Base-by-base conservation (phyloP, 148 eudicot genomes). In the Fagopyrum esculentum region DNA sequence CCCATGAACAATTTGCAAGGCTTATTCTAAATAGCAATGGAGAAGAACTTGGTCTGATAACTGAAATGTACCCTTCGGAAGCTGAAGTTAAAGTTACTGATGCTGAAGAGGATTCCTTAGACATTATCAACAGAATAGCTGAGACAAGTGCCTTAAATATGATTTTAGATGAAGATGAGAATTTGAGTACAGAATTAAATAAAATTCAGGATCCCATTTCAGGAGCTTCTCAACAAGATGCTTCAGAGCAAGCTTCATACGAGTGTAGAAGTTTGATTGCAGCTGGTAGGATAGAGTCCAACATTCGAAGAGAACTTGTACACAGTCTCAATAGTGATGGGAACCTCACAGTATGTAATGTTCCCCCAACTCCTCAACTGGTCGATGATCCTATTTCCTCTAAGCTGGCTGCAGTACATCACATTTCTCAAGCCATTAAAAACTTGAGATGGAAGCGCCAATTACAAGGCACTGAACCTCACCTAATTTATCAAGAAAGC, bases 1-100 rank as follows among this genome's bases (percentile, higher is more conserved):
- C 97, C 56, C 99, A 95, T 81, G 99, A 95, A 85, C 96, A 95
- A 83, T 92, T 86, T 80, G 99, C 99, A 56, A 90, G 99, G 86
- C 86, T 95, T 69, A 91, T 95, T 71, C 81, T 95, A 75, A 89
- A 77, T 66, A 86, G 87, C 57, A 85, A 85, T 56, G 96, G 47
- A 66, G 71, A 92, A 73, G 96, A 87, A 73, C 72, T 85, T 9
- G 90, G 86, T 56, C 77, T 90, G 47, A 84, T 85, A 78, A 70
- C 84, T 75, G 97, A 88, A 80, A 84, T 78, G 73, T 81, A 83
- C 71, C 90, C 91, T 83, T 54, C 82, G 17, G 85, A 84, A 78
- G 83, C 90, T 46, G 89, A 84, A 83, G 89, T 85, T 76, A 82
- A 66, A 57, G 84, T 89, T 73, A 78, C 83, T 76, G 87, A 86